Base-by-base conservation (phyloP, 371 early-diverging fungal species). In the Sporodiniella umbellata region DNA sequence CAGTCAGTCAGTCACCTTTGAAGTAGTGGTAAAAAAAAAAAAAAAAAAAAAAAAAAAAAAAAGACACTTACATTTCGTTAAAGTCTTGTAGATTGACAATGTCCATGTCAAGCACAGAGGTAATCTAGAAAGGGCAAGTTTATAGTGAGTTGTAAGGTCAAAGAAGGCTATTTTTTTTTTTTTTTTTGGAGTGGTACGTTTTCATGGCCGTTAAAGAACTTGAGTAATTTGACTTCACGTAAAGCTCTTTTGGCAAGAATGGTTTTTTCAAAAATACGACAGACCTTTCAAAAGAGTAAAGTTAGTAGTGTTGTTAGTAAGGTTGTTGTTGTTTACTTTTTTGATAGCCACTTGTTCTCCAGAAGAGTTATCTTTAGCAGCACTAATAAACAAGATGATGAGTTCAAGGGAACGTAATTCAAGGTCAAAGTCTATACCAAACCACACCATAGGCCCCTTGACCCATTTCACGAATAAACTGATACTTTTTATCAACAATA, bases 381-480 rank as follows among this genome's bases (percentile, higher is more conserved):
- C 87, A 60, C 91, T 92, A 37, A n/a, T n/a, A 44, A 39, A 52
- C 19, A 30, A 35, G 4, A 14, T n/a, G 18, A 28, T 21, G 33
- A 25, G 30, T 15, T 30, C 31, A 18, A 33, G 8, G 49, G 25
- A 45, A 39, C 22, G 46, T 31, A 45, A 43, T 33, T 26, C 30
- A 26, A 42, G 47, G 45, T 21, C 12, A 40, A 40, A n/a, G 7
- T 10, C 37, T 43, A 51, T 82, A 91, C 90, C 87, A 90, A 28
- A 93, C 94, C 26, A 89, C 76, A 46, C 94, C 96, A 65, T 95
- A 95, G 18, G 96, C 95, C 30, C 96, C 96, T 62, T 89, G 89
- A 38, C 95, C 95, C 68, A 95, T 80, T 62, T 94, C 90, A 39
- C 92, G 80, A 51, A 90, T 76, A 58, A 94, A 81, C 56, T 82